Evolutionary conservation across 1,284 basidiomycete species (phyloP), one percentile per base, ranked within the genome.

Genomic region (Rhodotorula sp.): DNA sequence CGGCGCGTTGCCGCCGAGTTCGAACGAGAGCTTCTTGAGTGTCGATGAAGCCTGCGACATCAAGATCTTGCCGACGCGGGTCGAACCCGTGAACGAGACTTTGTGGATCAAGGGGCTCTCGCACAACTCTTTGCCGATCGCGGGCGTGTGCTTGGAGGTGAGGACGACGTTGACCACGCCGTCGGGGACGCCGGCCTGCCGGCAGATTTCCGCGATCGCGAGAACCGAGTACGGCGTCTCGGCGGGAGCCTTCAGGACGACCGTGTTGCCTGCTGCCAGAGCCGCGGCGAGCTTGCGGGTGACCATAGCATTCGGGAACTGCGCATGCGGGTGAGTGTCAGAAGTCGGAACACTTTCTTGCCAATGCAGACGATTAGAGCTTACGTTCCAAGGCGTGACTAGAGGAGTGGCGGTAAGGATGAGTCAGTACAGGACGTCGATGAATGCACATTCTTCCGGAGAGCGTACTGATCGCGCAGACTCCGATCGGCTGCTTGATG

Each of bases 81-180:
- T 98, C 49, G 73, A 75, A 14, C 83, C 94, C 3, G 96, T 99
- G 82, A 99, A 99, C 12, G 91, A 90, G 48, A 99, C 86, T 82
- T 98, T 99, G 58, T 73, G 69, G 84, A 91, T 85, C 12, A 75
- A 71, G 63, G 80, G 80, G 70, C 81, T 83, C 76, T 82, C 80
- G 71, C 82, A 83, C 53, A 84, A 76, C 79, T 83, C 83, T 71
- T 88, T 89, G 45, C 91, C 94, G 29, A 95, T 91, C 42, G 88
- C 90, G 37, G 79, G 79, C 58, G 94, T 87, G 77, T 95, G 88
- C 78, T 89, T 90, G 62, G 74, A 67, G 2, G 92, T 93, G 18
- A 93, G 93, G 57, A 99, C 87, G 66, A 97, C 86, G 81, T 99
- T 98, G 81, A 99, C 88, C 57, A 98, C 95, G 63, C 96, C 96